Evolutionary conservation across 306 rosid genomes (phyloP).

Genomic region (Lupinus albus): DNA sequence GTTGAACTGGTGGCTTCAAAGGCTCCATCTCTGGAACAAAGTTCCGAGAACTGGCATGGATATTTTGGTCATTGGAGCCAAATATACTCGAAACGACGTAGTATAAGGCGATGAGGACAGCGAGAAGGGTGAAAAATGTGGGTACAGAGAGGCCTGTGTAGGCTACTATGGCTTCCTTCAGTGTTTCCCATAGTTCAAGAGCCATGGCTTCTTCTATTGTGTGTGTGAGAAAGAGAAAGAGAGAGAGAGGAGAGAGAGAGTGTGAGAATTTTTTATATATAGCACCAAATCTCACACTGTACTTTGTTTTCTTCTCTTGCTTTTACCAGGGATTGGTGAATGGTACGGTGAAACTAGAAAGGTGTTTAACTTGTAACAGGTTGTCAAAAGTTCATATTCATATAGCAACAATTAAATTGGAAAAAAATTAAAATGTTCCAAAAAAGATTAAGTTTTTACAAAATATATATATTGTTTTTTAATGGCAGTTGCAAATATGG

Average conservation of each 20-base stretch:
- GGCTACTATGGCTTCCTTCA: conserved; percentile 71
- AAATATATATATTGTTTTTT: too few relatives aligned
- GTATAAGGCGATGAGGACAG: conserved; percentile 60
- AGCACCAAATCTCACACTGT: neutral
- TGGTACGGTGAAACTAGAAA: too few relatives aligned
- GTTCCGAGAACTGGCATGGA: conserved; percentile 17
- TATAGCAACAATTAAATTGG: too few relatives aligned
- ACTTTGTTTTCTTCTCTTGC: too few relatives aligned
- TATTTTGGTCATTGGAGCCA: conserved; percentile 46
- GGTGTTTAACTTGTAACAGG: too few relatives aligned
- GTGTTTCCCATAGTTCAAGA: conserved; percentile 79
- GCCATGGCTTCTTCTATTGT: conserved; percentile 52
- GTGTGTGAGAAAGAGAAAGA: too few relatives aligned
- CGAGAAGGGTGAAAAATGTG: conserved; percentile 79
- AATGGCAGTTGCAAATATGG: too few relatives aligned
- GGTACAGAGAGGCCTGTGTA: conserved; percentile 90
- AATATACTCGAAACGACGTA: conserved; percentile 64
- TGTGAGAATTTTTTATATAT: neutral
- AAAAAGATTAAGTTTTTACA: too few relatives aligned
- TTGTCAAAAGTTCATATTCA: too few relatives aligned
- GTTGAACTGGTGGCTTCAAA: conserved; percentile 82
- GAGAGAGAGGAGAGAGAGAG: neutral
- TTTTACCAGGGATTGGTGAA: neutral
- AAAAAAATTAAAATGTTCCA: too few relatives aligned
- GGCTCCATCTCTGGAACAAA: conserved; percentile 62